A percentile compares a stretch with the other conserved stretches of the same genome.
These are phyloP conservation scores for Hemisphaericaspora xylofermentans DNA, from an alignment of 1,139 yeast species.

Conservation along the genomic window DNA sequence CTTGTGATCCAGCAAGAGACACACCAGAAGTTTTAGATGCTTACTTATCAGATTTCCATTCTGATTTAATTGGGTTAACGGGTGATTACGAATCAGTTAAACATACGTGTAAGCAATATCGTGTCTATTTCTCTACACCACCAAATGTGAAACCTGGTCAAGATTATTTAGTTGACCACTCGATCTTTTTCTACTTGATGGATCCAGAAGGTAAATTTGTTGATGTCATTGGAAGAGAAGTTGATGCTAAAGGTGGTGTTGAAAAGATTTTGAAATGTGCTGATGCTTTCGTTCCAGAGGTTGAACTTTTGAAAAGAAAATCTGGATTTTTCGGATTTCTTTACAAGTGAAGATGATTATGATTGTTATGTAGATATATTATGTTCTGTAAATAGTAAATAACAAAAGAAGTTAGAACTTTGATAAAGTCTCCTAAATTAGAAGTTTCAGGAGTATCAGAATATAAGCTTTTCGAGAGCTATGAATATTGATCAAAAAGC, in stretches of 20 bases:
- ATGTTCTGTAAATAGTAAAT: slow-evolving; percentile 4
- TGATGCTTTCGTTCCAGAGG: slow-evolving; percentile 74
- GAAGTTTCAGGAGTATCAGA: no score
- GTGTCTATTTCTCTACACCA: slow-evolving; percentile 96
- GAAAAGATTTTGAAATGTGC: slow-evolving; percentile 74
- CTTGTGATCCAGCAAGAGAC: slow-evolving; percentile 96
- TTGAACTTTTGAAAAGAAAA: slow-evolving; percentile 62
- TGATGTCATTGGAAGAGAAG: slow-evolving; percentile 92
- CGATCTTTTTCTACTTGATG: slow-evolving; percentile 93
- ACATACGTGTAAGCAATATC: slow-evolving; percentile 77
- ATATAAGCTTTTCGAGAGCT: no score
- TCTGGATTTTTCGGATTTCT: slow-evolving; percentile 57
- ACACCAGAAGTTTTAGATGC: slow-evolving; percentile 77
- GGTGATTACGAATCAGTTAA: slow-evolving; percentile 87
- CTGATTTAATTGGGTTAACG: slow-evolving; percentile 83
- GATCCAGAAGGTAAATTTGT: slow-evolving; percentile 95
- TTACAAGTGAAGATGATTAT: slow-evolving; percentile 26
- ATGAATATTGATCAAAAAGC: no score
- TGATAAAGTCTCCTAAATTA: background rate
- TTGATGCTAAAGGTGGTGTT: slow-evolving; percentile 76
- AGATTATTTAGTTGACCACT: slow-evolving; percentile 94
- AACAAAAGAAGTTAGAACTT: background rate
- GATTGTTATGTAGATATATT: slow-evolving; percentile 1
- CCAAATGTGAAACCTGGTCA: slow-evolving; percentile 92
- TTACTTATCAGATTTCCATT: slow-evolving; percentile 85